Evolutionary conservation across 2,329 filamentous ascomycete species (phyloP), one percentile per base, ranked within the genome.

Genomic region (Sporothrix inflata): DNA sequence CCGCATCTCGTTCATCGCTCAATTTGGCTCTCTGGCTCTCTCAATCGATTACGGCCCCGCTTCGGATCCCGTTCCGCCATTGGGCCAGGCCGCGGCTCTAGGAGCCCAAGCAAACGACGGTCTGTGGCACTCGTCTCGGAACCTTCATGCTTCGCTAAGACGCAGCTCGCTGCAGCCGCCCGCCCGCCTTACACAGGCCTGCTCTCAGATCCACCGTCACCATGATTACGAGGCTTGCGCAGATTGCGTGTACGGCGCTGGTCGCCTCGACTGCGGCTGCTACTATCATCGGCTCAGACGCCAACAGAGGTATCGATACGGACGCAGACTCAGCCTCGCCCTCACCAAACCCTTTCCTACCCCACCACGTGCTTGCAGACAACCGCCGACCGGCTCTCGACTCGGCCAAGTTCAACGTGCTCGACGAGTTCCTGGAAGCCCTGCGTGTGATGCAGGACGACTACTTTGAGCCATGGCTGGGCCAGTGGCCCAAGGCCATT

Each of bases 401-500:
- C 0, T 16, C 61, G 4, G 12, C 55, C 40, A 69, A 53, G 2
- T 14, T 57, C 9, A 34, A 73, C 4, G 51, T 75, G 4, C 55
- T 89, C 1, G 81, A 84, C 42, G 80, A 87, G 73, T 83, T 90
- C 24, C 82, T 92, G 63, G 80, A 86, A 66, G 91, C 93, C 6
- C 85, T 98, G 74, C 85, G 89, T 63, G 89, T 91, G 6, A 89
- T 98, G 85, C 94, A 98, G 79, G 85, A 88, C 69, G 84, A 86
- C 34, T 97, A 94, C 82, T 98, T 96, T 79, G 86, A 90, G 63
- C 82, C 91, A 4, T 92, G 92, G 86, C 83, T 91, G 47, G 94
- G 92, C 12, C 94, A 89, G 34, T 98, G 94, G 93, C 93, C 94
- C 0, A 85, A 86, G 0, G 88, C 92, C 42, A 98, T 97, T 77